Evolutionary conservation across 2,329 filamentous ascomycete species (phyloP), one percentile per base, ranked within the genome.

Genomic region (Fusarium nanum): DNA sequence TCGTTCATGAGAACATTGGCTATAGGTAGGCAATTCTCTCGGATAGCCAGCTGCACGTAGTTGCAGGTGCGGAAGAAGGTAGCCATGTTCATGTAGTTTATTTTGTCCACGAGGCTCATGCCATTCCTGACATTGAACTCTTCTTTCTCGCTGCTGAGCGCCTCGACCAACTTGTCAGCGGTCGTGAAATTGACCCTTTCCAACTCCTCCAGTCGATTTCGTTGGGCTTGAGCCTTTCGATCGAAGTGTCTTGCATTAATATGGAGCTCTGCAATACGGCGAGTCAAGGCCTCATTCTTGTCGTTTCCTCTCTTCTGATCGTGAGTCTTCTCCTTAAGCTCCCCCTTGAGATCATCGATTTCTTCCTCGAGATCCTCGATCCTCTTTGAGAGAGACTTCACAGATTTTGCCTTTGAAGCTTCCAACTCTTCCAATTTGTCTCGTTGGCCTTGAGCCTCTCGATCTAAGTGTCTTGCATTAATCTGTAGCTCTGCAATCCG

Each of bases 81-180:
- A 18, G 46, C 28, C 10, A 70, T 25, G 45, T 71, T 68, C 28
- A 71, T 63, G 25, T 68, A 70, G 47, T 70, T 70, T 40, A 71
- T 71, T 22, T 64, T 47, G 20, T 71, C 68, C 50, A 41, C 50
- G n/a, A 56, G 63, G 3, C 28, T 52, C 48, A 54, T 37, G 13
- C 49, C 25, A n/a, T 12, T 32, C 27, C 12, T 48, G 2, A 4
- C 27, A n/a, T 41, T 12, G 16, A 8, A 12, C 4, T 11, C 25
- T 13, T 25, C 30, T 22, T 18, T 20, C 18, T 40, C 14, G 23
- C 41, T 55, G 4, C 20, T 4, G 47, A 62, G 6, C 10, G 67
- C 67, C 41, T 12, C 9, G 18, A 62, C 25, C 28, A 70, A n/a
- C 3, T 10, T 45, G 27, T 66, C 66, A 22, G 41, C 45, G 13